Evolutionary conservation across 768 basidiomycete species (phyloP), one percentile per base, ranked within the genome.

Genomic region (Asterophora lycoperdoides): DNA sequence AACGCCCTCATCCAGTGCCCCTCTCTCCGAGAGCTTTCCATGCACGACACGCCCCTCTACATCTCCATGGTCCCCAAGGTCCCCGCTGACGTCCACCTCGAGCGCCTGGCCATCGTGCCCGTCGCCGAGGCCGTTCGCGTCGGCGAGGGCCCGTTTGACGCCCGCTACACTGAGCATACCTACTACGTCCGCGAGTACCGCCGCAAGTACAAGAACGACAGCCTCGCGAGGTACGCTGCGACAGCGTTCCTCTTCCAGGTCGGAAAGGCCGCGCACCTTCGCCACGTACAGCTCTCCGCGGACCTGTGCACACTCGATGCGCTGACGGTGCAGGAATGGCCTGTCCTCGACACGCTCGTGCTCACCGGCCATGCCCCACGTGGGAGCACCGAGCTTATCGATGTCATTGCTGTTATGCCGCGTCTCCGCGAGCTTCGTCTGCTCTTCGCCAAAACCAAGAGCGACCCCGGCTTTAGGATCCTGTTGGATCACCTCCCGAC

Each of bases 171-270:
- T 18, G 69, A 69, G 15, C 42, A 63, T 4, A 43, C 62, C 14
- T 75, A 73, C 34, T 70, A 68, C 48, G 58, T 60, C 28, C 63
- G 72, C 2, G 67, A 68, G 47, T 75, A 73, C 51, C 65, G 72
- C 20, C 70, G 63, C 54, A 60, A 62, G 46, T 67, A 71, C 52
- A 65, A 63, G 45, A 63, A 68, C 48, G 66, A 69, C 44, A 64
- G 59, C 41, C 64, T 64, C 15, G 65, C 61, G 18, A 54, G 65
- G 11, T 62, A 60, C 34, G 66, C 64, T 14, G 60, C 67, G 3
- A 56, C 56, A 14, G 61, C 56, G 3, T 57, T 68, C 44, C 47
- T 70, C 13, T 68, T 69, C 53, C 60, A 62, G 37, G 56, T 68
- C 6, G 66, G 64, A 9, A 64, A 64, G 14, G 50, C 68, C 8